phyloP scores from a whole-genome alignment of 139 green algal species.

The Coelastrella sp. region DNA sequence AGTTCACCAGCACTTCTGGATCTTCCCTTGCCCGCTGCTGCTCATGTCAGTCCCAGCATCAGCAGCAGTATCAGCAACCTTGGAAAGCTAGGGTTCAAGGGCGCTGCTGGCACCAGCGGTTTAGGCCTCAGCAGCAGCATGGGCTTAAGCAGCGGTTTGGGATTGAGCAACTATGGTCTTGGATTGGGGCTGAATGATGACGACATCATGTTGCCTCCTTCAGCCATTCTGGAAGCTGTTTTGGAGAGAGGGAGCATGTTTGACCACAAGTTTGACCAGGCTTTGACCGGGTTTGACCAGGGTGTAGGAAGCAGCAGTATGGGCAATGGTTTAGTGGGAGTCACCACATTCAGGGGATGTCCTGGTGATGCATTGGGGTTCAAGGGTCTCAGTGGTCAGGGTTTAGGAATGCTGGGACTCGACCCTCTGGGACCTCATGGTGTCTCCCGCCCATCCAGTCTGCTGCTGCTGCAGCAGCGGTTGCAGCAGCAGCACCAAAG shows the following conservation, averaged over 20 bases:
- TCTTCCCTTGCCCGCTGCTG: background rate
- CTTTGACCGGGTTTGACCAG: background rate
- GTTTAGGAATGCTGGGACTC: background rate
- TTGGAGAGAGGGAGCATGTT: background rate
- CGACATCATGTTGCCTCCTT: background rate
- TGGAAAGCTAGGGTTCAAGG: background rate
- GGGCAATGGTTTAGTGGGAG: background rate
- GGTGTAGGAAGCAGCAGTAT: background rate
- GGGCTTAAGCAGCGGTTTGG: background rate
- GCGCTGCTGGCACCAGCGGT: background rate
- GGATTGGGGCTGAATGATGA: background rate
- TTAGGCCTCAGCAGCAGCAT: background rate
- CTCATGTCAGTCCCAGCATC: background rate
- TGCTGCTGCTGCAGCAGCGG: background rate
- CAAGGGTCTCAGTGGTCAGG: background rate
- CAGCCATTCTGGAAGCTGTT: background rate
- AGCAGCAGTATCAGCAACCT: background rate
- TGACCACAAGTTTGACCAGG: conserved; percentile 2
- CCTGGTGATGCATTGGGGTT: background rate
- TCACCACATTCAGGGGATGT: background rate
- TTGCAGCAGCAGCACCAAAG: conserved; percentile 14
- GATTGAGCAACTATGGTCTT: background rate
- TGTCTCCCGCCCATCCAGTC: background rate
- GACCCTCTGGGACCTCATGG: background rate
- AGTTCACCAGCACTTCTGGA: background rate